phyloP scores from a whole-genome alignment of 768 basidiomycete species.

The Crucibulum laeve region DNA sequence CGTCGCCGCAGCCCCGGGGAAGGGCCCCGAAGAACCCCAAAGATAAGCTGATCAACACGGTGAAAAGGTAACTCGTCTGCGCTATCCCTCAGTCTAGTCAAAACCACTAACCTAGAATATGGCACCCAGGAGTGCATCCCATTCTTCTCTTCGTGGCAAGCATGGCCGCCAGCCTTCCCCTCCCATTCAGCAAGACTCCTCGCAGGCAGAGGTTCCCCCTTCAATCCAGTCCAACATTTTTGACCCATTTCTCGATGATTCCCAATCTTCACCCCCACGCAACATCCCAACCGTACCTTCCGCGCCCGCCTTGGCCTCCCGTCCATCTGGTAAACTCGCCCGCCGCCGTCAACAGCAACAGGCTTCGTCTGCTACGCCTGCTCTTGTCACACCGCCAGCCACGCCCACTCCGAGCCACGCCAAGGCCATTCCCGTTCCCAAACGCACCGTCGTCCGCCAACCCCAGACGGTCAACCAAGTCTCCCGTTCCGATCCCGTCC shows the following conservation, averaged over 20 bases:
- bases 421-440: slow-evolving; percentile 51
- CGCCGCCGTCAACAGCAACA: slow-evolving; percentile 40
- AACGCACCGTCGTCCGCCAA: not conserved
- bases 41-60: slow-evolving; percentile 18
- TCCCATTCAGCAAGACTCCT: slow-evolving; percentile 38
- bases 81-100: too few relatives aligned
- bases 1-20: slow-evolving; percentile 25
- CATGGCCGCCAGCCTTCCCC: slow-evolving; percentile 63
- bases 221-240: slow-evolving; percentile 43
- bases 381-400: slow-evolving; percentile 15
- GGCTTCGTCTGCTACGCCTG: slow-evolving; percentile 6
- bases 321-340: slow-evolving; percentile 53
- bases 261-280: slow-evolving; percentile 13
- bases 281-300: slow-evolving; percentile 8
- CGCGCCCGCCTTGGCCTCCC: slow-evolving; percentile 38
- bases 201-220: slow-evolving; percentile 62
- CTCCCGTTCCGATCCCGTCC: slow-evolving; percentile 50
- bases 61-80: slow-evolving; percentile 19
- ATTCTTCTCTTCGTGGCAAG: slow-evolving; percentile 36
- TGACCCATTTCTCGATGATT: slow-evolving; percentile 36
- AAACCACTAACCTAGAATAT: slow-evolving; percentile 5
- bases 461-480: slow-evolving; percentile 13
- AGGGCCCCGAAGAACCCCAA: slow-evolving; percentile 22
- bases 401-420: slow-evolving; percentile 32
- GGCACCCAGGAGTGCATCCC: slow-evolving; percentile 39